Evolutionary conservation across 2,329 filamentous ascomycete species (phyloP).

Genomic region (Coniosporium tulheliwenetii): DNA sequence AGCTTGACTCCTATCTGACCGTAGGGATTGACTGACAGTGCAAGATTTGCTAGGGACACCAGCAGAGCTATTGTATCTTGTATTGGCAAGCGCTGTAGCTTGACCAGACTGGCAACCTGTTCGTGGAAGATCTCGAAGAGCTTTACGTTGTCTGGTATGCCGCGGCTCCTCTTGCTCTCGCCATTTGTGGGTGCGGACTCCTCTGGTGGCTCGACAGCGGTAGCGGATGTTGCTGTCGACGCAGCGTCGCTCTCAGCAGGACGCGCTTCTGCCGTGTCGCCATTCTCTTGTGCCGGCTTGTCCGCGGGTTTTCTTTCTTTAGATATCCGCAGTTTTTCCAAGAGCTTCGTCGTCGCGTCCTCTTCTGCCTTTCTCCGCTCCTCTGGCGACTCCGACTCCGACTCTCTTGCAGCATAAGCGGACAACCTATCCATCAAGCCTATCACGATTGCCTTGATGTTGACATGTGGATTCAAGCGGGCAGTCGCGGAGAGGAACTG

Average conservation of each 20-base stretch:
- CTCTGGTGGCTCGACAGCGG: constrained; percentile 6
- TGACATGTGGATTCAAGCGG: constrained; percentile 86
- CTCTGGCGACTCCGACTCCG: constrained; percentile 52
- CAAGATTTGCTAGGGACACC: constrained; percentile 85
- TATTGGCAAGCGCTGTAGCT: constrained; percentile 77
- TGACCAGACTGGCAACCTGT: constrained; percentile 86
- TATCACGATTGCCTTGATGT: constrained; percentile 95
- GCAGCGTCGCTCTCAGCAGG: constrained; percentile 1
- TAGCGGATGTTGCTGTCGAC: constrained; percentile 3
- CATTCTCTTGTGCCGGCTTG: constrained; percentile 6
- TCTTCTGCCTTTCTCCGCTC: constrained; percentile 67
- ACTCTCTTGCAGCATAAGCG: constrained; percentile 82
- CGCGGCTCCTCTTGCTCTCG: constrained; percentile 28
- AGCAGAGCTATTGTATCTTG: constrained; percentile 88
- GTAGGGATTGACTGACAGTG: constrained; percentile 39
- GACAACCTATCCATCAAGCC: constrained; percentile 94
- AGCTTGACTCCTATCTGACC: constrained; percentile 7
- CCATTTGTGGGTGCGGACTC: constrained; percentile 23
- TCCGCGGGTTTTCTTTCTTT: constrained; percentile 33
- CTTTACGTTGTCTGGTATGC: constrained; percentile 63
- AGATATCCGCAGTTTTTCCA: constrained; percentile 62
- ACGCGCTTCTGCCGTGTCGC: constrained; percentile 10
- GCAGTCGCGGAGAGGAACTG: constrained; percentile 89
- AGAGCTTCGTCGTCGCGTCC: constrained; percentile 60
- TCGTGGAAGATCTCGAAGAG: constrained; percentile 96